Evolutionary conservation across 2,329 filamentous ascomycete genomes (phyloP).

Genomic region (Davidsoniella australis): DNA sequence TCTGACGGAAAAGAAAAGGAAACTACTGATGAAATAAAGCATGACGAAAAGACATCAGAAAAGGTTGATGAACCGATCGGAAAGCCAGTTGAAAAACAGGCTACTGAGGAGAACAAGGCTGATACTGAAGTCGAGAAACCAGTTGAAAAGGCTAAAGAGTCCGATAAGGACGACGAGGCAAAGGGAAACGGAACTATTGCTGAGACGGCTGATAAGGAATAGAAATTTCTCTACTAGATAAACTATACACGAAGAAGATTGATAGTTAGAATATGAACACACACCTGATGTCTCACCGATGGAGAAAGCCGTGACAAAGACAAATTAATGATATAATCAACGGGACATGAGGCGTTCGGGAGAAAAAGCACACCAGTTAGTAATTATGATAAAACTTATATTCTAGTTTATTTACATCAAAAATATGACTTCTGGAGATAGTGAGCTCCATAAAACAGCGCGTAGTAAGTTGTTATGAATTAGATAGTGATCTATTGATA

Average conservation of each 20-base stretch:
- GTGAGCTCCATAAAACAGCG: no score
- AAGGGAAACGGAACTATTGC: background rate
- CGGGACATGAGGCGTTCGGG: no score
- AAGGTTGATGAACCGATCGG: background rate
- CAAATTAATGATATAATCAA: no score
- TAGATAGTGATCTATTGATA: no score
- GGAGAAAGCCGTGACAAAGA: no score
- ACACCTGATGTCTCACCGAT: no score
- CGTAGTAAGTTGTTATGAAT: no score
- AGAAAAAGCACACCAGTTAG: no score
- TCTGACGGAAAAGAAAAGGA: constrained; percentile 9
- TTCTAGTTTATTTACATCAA: no score
- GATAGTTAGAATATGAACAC: no score
- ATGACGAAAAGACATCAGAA: constrained; percentile 3
- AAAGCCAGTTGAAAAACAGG: background rate
- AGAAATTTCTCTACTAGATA: background rate
- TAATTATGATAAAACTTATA: no score
- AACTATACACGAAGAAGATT: background rate
- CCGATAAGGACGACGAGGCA: background rate
- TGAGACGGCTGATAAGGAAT: background rate
- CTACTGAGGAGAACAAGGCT: background rate
- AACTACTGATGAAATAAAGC: constrained; percentile 13
- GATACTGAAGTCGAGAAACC: background rate
- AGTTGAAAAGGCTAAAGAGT: background rate
- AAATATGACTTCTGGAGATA: no score